A percentile compares a stretch with the other conserved stretches of the same genome.
These are phyloP conservation scores for Chrysophaeum taylorii DNA, from an alignment of 352 stramenopile genomes.

Conservation along the genomic window DNA sequence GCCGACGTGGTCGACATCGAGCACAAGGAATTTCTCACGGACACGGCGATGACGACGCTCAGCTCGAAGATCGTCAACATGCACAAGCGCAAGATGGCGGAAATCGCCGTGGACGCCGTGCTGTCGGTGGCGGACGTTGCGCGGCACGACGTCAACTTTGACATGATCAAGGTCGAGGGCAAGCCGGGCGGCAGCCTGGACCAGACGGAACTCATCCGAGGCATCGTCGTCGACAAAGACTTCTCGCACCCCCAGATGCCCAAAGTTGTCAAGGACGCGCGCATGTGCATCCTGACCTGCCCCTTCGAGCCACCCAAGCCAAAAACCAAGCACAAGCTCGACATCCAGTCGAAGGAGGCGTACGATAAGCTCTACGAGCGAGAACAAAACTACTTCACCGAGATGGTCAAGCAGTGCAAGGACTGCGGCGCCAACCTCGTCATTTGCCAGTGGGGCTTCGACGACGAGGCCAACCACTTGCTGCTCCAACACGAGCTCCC, in stretches of 20 bases:
- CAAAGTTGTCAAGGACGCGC: conserved; percentile 90
- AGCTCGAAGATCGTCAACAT: conserved; percentile 97
- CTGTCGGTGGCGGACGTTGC: conserved; percentile 95
- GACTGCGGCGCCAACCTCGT: conserved; percentile 92
- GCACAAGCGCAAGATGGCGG: conserved; percentile 93
- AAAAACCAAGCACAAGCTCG: conserved; percentile 99
- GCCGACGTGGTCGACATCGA: conserved; percentile 89
- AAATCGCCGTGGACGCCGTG: conserved; percentile 94
- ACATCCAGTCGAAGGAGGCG: conserved; percentile 94
- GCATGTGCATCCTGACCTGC: conserved; percentile 97
- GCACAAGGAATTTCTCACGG: conserved; percentile 73
- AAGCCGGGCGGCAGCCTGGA: conserved; percentile 92
- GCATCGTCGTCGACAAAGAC: conserved; percentile 99
- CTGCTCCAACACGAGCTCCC: conserved; percentile 92
- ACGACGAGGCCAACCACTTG: conserved; percentile 98
- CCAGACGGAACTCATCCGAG: conserved; percentile 94
- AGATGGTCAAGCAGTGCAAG: conserved; percentile 99
- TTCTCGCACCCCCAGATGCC: conserved; percentile 97
- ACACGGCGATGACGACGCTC: conserved; percentile 96
- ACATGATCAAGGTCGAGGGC: conserved; percentile 98
- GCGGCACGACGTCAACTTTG: conserved; percentile 97
- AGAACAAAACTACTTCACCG: conserved; percentile 97
- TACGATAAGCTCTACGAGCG: conserved; percentile 91
- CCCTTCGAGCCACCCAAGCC: conserved; percentile 98
- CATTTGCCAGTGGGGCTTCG: conserved; percentile 99